phyloP scores from a whole-genome alignment of 2,329 filamentous ascomycete species.

The Tolypocladium nubicola region DNA sequence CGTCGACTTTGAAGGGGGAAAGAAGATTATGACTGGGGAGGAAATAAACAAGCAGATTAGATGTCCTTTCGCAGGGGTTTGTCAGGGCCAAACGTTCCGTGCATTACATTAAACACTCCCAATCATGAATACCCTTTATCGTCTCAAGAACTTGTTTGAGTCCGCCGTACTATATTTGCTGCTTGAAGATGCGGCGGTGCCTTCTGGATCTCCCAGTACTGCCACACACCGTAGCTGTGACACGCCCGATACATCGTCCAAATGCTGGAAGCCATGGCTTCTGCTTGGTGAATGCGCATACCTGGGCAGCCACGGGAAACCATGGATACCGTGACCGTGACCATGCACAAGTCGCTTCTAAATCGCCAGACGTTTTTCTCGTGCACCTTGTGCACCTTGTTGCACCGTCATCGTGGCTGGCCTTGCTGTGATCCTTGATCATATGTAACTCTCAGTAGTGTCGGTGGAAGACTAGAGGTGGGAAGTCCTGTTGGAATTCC shows the following conservation, averaged over 20 bases:
- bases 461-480: background rate
- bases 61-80: background rate
- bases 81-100: background rate
- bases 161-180: background rate
- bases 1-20: background rate
- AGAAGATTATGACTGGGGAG: background rate
- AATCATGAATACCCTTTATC: background rate
- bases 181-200: background rate
- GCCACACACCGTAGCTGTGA: background rate
- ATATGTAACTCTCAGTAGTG: background rate
- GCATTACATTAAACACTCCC: background rate
- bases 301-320: background rate
- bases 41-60: conserved; percentile 1
- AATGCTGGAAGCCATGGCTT: background rate
- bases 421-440: background rate
- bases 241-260: no score
- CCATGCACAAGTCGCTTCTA: background rate
- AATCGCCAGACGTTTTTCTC: background rate
- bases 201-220: background rate
- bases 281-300: background rate
- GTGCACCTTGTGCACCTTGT: background rate
- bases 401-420: background rate
- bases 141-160: background rate
- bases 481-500: background rate
- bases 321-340: background rate